Evolutionary conservation across 2,329 filamentous ascomycete genomes (phyloP).

Genomic region (Cercospora zeina): DNA sequence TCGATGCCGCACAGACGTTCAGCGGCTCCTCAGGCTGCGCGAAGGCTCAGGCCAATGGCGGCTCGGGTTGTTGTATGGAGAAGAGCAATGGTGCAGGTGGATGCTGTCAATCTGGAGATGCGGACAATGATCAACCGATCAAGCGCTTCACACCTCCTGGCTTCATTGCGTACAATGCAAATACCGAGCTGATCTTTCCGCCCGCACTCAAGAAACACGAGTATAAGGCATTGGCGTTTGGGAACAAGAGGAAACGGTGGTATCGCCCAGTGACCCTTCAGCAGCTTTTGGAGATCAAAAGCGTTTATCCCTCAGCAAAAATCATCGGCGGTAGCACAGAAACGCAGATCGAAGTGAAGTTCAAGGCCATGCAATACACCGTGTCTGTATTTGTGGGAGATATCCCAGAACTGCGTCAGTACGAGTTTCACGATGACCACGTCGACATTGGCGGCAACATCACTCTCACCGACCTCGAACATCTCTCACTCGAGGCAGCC

Average conservation of each 20-base stretch:
- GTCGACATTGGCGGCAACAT: conserved; percentile 95
- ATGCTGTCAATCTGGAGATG: conserved; percentile 56
- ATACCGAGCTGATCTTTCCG: conserved; percentile 94
- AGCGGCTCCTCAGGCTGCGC: conserved; percentile 59
- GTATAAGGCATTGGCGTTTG: conserved; percentile 79
- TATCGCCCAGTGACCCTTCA: conserved; percentile 82
- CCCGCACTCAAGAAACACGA: conserved; percentile 79
- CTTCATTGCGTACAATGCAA: conserved; percentile 90
- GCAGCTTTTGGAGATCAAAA: conserved; percentile 90
- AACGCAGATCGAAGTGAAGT: conserved; percentile 97
- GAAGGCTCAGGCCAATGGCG: conserved; percentile 59
- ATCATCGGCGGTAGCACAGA: conserved; percentile 95
- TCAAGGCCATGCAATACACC: conserved; percentile 89
- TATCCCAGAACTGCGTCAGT: conserved; percentile 83
- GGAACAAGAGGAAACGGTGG: conserved; percentile 94
- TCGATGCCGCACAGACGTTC: conserved; percentile 92
- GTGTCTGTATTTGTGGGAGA: conserved; percentile 91
- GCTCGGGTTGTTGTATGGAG: conserved; percentile 71
- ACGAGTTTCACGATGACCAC: conserved; percentile 73
- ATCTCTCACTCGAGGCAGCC: conserved; percentile 76
- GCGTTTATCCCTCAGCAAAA: conserved; percentile 78
- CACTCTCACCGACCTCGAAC: conserved; percentile 84
- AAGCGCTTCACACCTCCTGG: conserved; percentile 78
- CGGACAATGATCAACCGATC: conserved; percentile 47
- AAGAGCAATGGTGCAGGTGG: conserved; percentile 54